These are phyloP conservation scores for Starmerella bombi DNA, from an alignment of 805 yeast species.

Conservation along the genomic window DNA sequence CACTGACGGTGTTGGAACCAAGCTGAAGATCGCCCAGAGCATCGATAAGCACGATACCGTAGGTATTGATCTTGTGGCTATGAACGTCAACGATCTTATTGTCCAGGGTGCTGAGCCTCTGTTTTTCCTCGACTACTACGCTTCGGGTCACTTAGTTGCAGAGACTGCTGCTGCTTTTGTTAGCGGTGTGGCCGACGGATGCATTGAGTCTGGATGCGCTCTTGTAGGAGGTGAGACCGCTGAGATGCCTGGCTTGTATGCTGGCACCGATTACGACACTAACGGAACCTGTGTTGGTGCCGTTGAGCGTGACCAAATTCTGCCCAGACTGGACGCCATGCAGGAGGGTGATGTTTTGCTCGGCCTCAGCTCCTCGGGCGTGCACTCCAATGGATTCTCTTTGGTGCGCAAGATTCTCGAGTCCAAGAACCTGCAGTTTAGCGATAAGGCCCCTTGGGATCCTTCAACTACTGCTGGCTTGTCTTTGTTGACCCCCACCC, in stretches of 20 bases:
- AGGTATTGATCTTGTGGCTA: conserved; percentile 95
- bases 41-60: conserved; percentile 89
- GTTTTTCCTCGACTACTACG: conserved; percentile 89
- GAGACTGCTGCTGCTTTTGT: conserved; percentile 78
- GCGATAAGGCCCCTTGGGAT: conserved; percentile 77
- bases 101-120: conserved; percentile 99
- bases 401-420: conserved; percentile 85
- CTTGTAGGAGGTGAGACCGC: conserved; percentile 98
- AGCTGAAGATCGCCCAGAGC: conserved; percentile 84
- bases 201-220: conserved; percentile 91
- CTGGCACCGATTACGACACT: conserved; percentile 90
- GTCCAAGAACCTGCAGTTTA: conserved; percentile 55
- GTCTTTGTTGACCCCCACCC: conserved; percentile 77
- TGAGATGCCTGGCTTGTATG: conserved; percentile 99
- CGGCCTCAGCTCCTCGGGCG: conserved; percentile 83
- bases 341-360: conserved; percentile 64
- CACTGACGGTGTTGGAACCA: conserved; percentile 98
- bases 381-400: conserved; percentile 94
- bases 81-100: conserved; percentile 95
- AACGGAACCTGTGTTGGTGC: conserved; percentile 99
- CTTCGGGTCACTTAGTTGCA: conserved; percentile 83
- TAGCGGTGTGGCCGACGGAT: conserved; percentile 91
- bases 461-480: conserved; percentile 61
- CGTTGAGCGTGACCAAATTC: conserved; percentile 55
- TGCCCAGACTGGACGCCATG: conserved; percentile 64